Conservation (phyloP, 2,329 filamentous ascomycete species). For the Blastomyces silverae region DNA sequence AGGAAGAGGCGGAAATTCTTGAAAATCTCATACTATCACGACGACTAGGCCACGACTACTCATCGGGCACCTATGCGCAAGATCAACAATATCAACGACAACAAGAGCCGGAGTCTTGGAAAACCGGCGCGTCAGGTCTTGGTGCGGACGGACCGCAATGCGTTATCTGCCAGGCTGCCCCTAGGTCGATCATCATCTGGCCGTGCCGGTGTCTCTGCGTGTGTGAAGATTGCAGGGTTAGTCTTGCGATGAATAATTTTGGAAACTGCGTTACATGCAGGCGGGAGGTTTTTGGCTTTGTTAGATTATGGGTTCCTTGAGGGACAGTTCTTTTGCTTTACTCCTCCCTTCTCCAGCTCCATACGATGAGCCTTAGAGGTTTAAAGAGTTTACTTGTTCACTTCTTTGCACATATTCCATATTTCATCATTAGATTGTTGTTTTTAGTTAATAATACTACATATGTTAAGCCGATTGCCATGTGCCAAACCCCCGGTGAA, state of each 20-base stretch:
- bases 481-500: too few species aligned
- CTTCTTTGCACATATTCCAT: constrained; percentile 2
- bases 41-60: constrained; percentile 33
- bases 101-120: constrained; percentile 48
- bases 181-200: constrained; percentile 88
- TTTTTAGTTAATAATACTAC: not conserved
- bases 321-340: not conserved
- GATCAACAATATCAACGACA: not conserved
- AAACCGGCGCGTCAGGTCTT: constrained; percentile 64
- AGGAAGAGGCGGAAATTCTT: constrained; percentile 54
- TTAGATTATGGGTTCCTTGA: constrained; percentile 77
- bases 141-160: constrained; percentile 73
- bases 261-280: constrained; percentile 93
- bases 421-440: not conserved
- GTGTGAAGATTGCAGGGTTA: constrained; percentile 91
- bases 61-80: constrained; percentile 15
- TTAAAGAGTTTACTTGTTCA: not conserved
- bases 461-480: not conserved
- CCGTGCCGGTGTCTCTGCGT: constrained; percentile 90
- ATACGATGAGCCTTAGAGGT: not conserved
- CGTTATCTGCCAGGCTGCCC: constrained; percentile 83
- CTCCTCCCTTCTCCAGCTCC: not conserved
- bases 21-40: constrained; percentile 54
- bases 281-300: constrained; percentile 80
- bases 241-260: constrained; percentile 93